These are phyloP conservation scores for Fagopyrum esculentum DNA, from an alignment of 148 eudicot species.

Conservation along the genomic window DNA sequence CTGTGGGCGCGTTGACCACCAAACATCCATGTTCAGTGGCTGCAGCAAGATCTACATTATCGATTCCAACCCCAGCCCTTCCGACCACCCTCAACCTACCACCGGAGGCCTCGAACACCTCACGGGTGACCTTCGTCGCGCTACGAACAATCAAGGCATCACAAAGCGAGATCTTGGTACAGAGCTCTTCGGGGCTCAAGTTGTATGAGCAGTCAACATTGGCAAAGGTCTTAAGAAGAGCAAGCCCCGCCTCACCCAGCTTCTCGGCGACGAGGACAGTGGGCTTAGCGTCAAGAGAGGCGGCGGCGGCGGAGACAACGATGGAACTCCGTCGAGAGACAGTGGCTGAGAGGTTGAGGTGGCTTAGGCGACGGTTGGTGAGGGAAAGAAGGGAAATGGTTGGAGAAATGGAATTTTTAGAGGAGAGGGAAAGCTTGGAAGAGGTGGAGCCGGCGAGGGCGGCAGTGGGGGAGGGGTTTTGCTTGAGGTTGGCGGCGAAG, in stretches of 20 bases:
- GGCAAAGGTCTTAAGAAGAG: slow-evolving; percentile 52
- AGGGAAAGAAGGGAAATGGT: slow-evolving; percentile 16
- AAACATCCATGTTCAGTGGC: slow-evolving; percentile 96
- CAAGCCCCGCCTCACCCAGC: slow-evolving; percentile 68
- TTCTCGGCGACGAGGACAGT: slow-evolving; percentile 83
- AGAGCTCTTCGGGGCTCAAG: slow-evolving; percentile 68
- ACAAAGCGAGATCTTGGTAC: slow-evolving; percentile 91
- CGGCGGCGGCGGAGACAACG: slow-evolving; percentile 21
- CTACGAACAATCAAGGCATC: slow-evolving; percentile 91
- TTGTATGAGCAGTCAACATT: slow-evolving; percentile 93
- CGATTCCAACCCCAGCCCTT: slow-evolving; percentile 95
- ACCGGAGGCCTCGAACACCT: slow-evolving; percentile 80
- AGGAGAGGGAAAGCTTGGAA: slow-evolving; percentile 32
- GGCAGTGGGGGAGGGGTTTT: not conserved
- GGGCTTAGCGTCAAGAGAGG: slow-evolving; percentile 54
- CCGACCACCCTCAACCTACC: slow-evolving; percentile 93
- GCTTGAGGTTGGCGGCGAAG: slow-evolving; percentile 12
- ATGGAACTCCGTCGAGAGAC: slow-evolving; percentile 12
- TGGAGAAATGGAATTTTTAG: slow-evolving; percentile 18
- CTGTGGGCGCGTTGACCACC: slow-evolving; percentile 96
- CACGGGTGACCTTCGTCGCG: slow-evolving; percentile 78
- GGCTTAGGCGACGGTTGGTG: slow-evolving; percentile 9
- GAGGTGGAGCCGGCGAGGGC: slow-evolving; percentile 7
- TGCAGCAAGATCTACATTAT: slow-evolving; percentile 94
- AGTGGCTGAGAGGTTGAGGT: slow-evolving; percentile 20